A percentile compares a stretch with the other conserved stretches of the same genome.
Evolutionary conservation across 129 eudicot species (phyloP).

Genomic region (Rutidosis leptorrhynchoides): DNA sequence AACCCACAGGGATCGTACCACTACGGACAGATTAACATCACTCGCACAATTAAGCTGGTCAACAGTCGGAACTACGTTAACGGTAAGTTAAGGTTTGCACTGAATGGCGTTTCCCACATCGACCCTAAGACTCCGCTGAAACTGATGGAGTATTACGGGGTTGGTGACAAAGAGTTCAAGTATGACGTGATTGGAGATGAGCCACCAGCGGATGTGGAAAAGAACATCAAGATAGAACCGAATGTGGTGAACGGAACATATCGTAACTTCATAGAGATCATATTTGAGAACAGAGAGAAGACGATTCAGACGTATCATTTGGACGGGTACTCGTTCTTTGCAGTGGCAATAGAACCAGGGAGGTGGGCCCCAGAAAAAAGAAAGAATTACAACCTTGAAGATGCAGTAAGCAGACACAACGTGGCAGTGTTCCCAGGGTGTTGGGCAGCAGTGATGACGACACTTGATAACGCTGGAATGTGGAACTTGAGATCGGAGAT

Average conservation of each 20-base stretch:
- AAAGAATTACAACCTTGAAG: constrained; percentile 69
- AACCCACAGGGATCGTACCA: constrained; percentile 97
- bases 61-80: constrained; percentile 40
- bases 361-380: constrained; percentile 81
- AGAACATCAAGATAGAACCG: constrained; percentile 40
- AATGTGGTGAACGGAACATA: constrained; percentile 64
- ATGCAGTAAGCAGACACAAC: constrained; percentile 79
- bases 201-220: constrained; percentile 36
- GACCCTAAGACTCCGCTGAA: constrained; percentile 66
- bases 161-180: constrained; percentile 47
- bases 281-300: constrained; percentile 76
- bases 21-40: constrained; percentile 85
- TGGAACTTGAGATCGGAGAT: constrained; percentile 80
- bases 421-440: constrained; percentile 80
- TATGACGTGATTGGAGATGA: constrained; percentile 53
- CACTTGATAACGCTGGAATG: constrained; percentile 89
- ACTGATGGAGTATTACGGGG: constrained; percentile 61
- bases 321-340: constrained; percentile 82
- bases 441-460: constrained; percentile 86
- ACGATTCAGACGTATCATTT: constrained; percentile 64
- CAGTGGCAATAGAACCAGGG: constrained; percentile 76
- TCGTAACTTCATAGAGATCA: constrained; percentile 72
- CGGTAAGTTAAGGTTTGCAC: constrained; percentile 70
- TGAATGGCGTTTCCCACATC: constrained; percentile 75
- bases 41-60: constrained; percentile 75